Conservation (phyloP, 495 filamentous ascomycete species). For the Lasiosphaeria miniovina region DNA sequence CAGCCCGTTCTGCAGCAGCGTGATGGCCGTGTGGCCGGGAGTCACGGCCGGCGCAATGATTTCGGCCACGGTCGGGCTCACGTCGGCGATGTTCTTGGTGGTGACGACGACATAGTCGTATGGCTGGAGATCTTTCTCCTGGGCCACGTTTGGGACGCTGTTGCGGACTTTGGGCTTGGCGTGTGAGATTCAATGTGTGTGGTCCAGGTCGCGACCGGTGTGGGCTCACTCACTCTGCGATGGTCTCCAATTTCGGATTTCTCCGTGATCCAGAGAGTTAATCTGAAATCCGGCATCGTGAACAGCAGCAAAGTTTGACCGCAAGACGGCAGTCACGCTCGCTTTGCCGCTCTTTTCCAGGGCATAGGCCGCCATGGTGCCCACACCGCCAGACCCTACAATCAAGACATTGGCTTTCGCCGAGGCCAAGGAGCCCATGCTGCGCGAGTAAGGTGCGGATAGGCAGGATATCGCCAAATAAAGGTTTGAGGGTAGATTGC, state of each 20-base stretch:
- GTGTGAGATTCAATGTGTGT: not conserved
- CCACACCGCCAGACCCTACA: conserved; percentile 39
- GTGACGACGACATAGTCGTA: conserved; percentile 54
- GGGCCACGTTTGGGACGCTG: conserved; percentile 38
- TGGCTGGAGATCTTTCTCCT: conserved; percentile 16
- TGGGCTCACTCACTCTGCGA: conserved; percentile 9
- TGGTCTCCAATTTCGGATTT: conserved; percentile 30
- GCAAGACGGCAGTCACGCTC: conserved; percentile 34
- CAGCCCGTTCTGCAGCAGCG: conserved; percentile 62
- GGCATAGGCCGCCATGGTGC: conserved; percentile 39
- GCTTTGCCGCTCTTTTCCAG: conserved; percentile 30
- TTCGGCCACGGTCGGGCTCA: conserved; percentile 31
- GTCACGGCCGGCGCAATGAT: conserved; percentile 51
- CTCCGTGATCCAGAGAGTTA: conserved; percentile 34
- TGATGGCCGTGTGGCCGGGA: conserved; percentile 46
- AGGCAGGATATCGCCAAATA: no score
- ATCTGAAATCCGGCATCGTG: conserved; percentile 28
- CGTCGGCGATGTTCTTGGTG: conserved; percentile 50
- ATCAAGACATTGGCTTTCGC: conserved; percentile 34
- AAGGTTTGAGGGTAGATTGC: no score
- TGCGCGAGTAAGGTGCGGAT: not conserved
- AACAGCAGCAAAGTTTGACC: conserved; percentile 36
- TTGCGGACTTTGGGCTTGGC: conserved; percentile 29
- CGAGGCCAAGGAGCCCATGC: conserved; percentile 11
- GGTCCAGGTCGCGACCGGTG: not conserved